Base-by-base conservation (phyloP, 108 stramenopile genomes). In the Heterococcus sp. region DNA sequence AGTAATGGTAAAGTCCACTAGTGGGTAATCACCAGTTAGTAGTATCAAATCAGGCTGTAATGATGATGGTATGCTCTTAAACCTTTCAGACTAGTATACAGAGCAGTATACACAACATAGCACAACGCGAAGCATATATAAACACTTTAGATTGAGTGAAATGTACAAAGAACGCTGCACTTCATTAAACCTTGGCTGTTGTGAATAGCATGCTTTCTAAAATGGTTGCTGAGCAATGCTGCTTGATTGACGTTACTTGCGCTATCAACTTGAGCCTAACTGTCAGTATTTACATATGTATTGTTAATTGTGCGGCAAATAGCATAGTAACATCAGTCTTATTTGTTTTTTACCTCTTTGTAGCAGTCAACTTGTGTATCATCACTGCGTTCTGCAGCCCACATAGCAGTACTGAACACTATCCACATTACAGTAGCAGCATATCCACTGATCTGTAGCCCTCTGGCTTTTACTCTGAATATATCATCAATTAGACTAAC, bases 401-500 rank as follows among this genome's bases (percentile, higher is more conserved):
- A 95, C 70, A 95, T 77, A 37, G 89, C 74, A 5, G 90, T 90
- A 33, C 91, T 73, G 85, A 94, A 95, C 34, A 93, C 83, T 8
- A 92, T 88, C 92, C 93, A 93, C 29, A 94, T 86, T 5, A 92
- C 90, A 11, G 88, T 68, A 0, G 93, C 91, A 3, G 92, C 93
- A 70, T 82, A 93, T 31, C 89, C 82, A 4, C 93, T 87, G 0
- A 93, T 90, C 33, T 76, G 77, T 0, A 95, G 75, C 21, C 90
- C 84, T 26, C 87, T 78, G 67, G 75, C 74, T 80, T 94, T 94
- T 31, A 93, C 79, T 2, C 94, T 89, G 34, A 95, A 72, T 32
- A 93, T 93, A 75, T 95, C 93, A 68, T 95, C 94, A 38, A 95
- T 89, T 30, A 95, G 80, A 39, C 91, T 80, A 63, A 95, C 91